phyloP scores from a whole-genome alignment of 805 yeast genomes.

The Sugiyamaella lignohabitans region DNA sequence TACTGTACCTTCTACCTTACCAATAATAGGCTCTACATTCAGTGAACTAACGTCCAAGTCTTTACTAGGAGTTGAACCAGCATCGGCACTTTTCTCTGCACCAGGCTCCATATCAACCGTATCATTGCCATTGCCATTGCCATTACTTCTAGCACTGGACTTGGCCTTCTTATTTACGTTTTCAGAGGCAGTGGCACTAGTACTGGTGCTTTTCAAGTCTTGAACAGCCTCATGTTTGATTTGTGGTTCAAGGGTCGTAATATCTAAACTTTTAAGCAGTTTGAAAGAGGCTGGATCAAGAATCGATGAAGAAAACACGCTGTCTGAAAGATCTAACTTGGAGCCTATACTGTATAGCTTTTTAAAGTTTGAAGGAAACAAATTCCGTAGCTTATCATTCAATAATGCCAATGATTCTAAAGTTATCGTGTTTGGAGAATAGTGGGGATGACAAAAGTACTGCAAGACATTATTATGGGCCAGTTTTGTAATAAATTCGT shows the following conservation, averaged over 20 bases:
- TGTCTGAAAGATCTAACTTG: slow-evolving; percentile 14
- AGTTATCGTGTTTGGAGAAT: slow-evolving; percentile 55
- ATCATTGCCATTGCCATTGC: not conserved
- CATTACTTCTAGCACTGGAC: not conserved
- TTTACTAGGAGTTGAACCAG: slow-evolving; percentile 1
- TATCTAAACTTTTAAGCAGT: slow-evolving; percentile 3
- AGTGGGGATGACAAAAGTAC: slow-evolving; percentile 62
- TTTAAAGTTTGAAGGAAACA: slow-evolving; percentile 29
- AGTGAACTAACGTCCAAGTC: not conserved
- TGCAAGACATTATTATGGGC: slow-evolving; percentile 46
- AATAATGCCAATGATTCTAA: slow-evolving; percentile 47
- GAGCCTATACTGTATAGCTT: slow-evolving; percentile 17
- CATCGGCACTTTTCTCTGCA: not conserved
- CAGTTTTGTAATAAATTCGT: slow-evolving; percentile 6
- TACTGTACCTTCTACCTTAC: too few species aligned
- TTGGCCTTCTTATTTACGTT: not conserved
- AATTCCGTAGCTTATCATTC: slow-evolving; percentile 22
- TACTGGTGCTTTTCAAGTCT: not conserved
- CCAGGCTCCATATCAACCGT: not conserved
- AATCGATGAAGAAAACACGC: too few species aligned
- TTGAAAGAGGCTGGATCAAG: slow-evolving; percentile 3
- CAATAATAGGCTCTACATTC: not conserved
- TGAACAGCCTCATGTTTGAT: not conserved
- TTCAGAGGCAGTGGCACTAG: not conserved
- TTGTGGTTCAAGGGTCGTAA: slow-evolving; percentile 5